A percentile compares a stretch with the other conserved stretches of the same genome.
These are phyloP conservation scores for Cladosporium sp. DNA, from an alignment of 2,329 filamentous ascomycete species.

Conservation along the genomic window DNA sequence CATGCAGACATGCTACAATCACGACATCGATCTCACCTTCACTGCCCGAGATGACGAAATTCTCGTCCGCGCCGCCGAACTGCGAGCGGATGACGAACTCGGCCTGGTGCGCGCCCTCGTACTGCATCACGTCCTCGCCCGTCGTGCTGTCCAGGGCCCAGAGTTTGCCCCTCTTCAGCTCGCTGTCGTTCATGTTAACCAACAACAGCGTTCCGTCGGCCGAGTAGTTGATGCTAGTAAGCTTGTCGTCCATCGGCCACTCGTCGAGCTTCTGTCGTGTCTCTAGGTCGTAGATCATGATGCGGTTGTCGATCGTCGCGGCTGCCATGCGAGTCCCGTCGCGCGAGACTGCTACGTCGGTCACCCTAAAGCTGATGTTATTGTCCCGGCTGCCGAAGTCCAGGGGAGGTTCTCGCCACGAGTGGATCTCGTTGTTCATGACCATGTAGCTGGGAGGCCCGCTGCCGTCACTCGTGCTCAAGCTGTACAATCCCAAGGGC, in stretches of 20 bases:
- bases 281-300: constrained; percentile 77
- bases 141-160: constrained; percentile 72
- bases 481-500: constrained; percentile 54
- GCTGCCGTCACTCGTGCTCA: constrained; percentile 14
- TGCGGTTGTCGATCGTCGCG: constrained; percentile 61
- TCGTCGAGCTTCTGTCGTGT: constrained; percentile 55
- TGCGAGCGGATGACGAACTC: constrained; percentile 72
- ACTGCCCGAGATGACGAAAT: constrained; percentile 85
- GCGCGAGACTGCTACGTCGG: constrained; percentile 76
- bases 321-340: constrained; percentile 76
- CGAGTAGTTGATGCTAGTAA: constrained; percentile 77
- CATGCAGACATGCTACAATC: neutral
- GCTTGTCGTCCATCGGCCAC: constrained; percentile 59
- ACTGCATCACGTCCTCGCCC: constrained; percentile 65
- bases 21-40: constrained; percentile 54
- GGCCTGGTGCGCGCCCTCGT: constrained; percentile 67
- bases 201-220: constrained; percentile 74
- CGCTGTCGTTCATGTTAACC: constrained; percentile 64
- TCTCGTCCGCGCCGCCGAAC: constrained; percentile 87
- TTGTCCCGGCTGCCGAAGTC: constrained; percentile 14
- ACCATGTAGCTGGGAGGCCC: constrained; percentile 7
- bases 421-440: constrained; percentile 26
- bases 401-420: constrained; percentile 42
- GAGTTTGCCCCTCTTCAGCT: constrained; percentile 51
- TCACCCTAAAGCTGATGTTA: constrained; percentile 64